Evolutionary conservation across 352 stramenopile species (phyloP), one percentile per base, ranked within the genome.

Genomic region (Pythium volutum): DNA sequence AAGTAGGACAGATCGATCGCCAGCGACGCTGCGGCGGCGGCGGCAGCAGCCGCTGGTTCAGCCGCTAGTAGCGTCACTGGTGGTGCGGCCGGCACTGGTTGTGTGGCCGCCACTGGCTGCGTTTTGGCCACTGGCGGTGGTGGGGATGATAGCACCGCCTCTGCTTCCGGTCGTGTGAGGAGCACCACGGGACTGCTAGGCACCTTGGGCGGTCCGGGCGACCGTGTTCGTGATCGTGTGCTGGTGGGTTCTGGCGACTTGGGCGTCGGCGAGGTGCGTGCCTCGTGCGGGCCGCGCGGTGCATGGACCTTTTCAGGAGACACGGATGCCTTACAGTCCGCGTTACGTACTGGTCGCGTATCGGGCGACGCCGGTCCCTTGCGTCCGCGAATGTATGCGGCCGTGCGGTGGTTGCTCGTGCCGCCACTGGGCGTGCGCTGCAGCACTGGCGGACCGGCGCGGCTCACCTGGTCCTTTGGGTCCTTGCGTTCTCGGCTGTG

Each of bases 1-100:
- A 69, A 36, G 38, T 69, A 69, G 11, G 62, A 69, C 29, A 69
- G 22, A 49, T 69, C 62, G 4, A 69, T 41, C 47, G 63, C 49
- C 25, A 34, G 18, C 12, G 42, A 18, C 1, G 54, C 6, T 3
- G 57, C 22, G 12, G 57, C 16, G 14, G n/a, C n/a, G n/a, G n/a
- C n/a, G n/a, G n/a, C n/a, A n/a, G n/a, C n/a, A n/a, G n/a, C n/a
- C n/a, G 48, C 7, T n/a, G 58, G 18, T 15, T 48, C 23, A 14
- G 18, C 39, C 16, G 39, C 6, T 7, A 22, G 5, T 18, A 14
- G 39, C 39, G 39, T 45, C n/a, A n/a, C n/a, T 45, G 12, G 39
- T 22, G 39, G 39, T 22, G 18, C 18, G 9, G 39, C 16, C n/a
- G n/a, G n/a, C n/a, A n/a, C n/a, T n/a, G n/a, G n/a, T n/a, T n/a